Conservation (phyloP, 2,329 filamentous ascomycete species). For the Epichloe sylvatica region DNA sequence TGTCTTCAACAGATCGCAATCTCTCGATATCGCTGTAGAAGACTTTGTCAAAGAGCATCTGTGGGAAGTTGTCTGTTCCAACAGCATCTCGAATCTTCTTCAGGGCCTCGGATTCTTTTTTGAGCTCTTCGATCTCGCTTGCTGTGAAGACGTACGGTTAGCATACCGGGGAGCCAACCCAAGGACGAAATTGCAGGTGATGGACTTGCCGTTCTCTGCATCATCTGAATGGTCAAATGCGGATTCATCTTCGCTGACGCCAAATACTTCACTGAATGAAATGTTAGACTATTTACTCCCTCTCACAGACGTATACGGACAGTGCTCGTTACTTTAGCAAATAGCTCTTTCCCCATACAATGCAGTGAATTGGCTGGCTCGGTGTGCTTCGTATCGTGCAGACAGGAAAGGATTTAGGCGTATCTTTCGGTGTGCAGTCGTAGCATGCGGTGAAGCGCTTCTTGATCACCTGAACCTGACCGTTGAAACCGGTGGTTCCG, state of each 20-base stretch:
- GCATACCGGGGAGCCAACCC: background rate
- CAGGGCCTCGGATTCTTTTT: slow-evolving; percentile 68
- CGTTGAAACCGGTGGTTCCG: slow-evolving; percentile 94
- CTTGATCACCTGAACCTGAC: slow-evolving; percentile 93
- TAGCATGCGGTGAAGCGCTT: slow-evolving; percentile 90
- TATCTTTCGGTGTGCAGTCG: slow-evolving; percentile 80
- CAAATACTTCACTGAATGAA: slow-evolving; percentile 58
- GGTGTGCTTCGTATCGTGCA: slow-evolving; percentile 96
- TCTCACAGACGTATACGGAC: background rate
- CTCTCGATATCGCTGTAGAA: slow-evolving; percentile 75
- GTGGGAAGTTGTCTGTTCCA: slow-evolving; percentile 61
- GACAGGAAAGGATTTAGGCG: slow-evolving; percentile 85
- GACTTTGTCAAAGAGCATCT: slow-evolving; percentile 82
- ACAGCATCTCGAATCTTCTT: slow-evolving; percentile 71
- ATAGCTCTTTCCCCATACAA: slow-evolving; percentile 97
- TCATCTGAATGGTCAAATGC: slow-evolving; percentile 69
- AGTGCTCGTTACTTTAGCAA: slow-evolving; percentile 50
- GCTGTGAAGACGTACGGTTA: slow-evolving; percentile 20
- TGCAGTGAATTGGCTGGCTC: slow-evolving; percentile 93
- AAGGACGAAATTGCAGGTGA: background rate
- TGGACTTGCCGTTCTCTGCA: slow-evolving; percentile 54
- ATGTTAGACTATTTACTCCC: background rate
- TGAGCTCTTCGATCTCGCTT: slow-evolving; percentile 76
- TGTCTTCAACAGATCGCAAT: slow-evolving; percentile 75
- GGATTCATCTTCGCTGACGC: slow-evolving; percentile 74